Base-by-base conservation (phyloP, 345 rosid species). In the Pistacia atlantica region DNA sequence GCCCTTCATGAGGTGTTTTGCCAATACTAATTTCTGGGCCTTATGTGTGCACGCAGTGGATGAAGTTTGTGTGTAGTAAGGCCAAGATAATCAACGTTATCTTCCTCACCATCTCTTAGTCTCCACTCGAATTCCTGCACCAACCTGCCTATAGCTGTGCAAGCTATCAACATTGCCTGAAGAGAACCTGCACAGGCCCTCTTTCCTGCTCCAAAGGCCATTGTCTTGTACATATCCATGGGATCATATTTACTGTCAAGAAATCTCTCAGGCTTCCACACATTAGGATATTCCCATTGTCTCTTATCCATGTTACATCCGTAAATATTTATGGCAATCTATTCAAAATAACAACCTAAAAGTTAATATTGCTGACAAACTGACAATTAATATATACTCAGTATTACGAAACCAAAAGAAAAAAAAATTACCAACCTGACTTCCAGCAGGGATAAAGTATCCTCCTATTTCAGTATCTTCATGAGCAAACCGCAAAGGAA, bases 151-250 rank as follows among this genome's bases (percentile, higher is more conserved):
- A 95, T 88, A 1, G 93, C 82, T 1, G 85, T 72, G 51, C 92
- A 89, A 20, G 82, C 83, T 62, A 93, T 79, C 48, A 88, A 61
- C 74, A 79, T 84, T 3, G 98, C 98, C 81, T 90, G 92, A 28
- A 90, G 89, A 45, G 95, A 83, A 52, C 97, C 98, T 2, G 97
- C 95, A 38, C 99, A 92, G 7, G 73, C 84, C 80, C 93, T 89
- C 77, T 86, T 96, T 51, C 98, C 98, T 0, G 91, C 90, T 63
- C 99, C 99, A 42, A 96, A 96, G 0, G 97, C 99, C 97, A 92
- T 90, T 13, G 97, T 96, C 87, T 92, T 90, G 82, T 90, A 81
- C 75, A 93, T 74, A 73, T 93, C 97, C 22, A 77, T 35, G 0
- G 79, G 66, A 79, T 91, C 95, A 52, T 83, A 85, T 74, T 79